Conservation (phyloP, 2,329 filamentous ascomycete species). For the Cordyceps militaris region DNA sequence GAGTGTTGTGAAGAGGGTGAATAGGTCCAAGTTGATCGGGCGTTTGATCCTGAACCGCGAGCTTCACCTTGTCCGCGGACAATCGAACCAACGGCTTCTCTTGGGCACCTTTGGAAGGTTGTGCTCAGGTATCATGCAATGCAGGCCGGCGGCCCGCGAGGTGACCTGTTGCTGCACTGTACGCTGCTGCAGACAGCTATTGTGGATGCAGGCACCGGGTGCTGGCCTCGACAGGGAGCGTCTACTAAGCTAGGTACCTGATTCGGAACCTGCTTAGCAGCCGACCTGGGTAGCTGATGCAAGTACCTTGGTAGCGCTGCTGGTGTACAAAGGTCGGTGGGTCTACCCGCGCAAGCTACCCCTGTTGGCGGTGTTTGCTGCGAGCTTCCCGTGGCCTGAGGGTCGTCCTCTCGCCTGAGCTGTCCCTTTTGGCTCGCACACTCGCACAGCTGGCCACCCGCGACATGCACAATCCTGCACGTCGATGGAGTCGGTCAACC, state of each 20-base stretch:
- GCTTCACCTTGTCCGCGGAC: background rate
- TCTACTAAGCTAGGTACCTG: background rate
- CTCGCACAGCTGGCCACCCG: background rate
- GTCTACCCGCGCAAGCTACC: constrained; percentile 4
- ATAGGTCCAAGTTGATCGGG: background rate
- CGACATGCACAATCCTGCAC: constrained; percentile 6
- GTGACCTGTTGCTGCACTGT: background rate
- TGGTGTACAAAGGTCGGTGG: background rate
- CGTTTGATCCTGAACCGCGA: background rate
- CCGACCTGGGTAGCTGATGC: background rate
- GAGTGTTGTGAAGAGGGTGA: background rate
- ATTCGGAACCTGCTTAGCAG: background rate
- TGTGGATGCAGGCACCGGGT: background rate
- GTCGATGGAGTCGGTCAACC: background rate
- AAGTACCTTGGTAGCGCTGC: background rate
- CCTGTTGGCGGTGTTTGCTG: background rate
- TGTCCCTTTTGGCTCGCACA: background rate
- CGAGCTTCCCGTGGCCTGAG: background rate
- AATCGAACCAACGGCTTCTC: background rate
- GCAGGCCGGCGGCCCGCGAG: background rate
- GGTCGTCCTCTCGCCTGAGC: too few species aligned
- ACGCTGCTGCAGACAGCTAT: background rate
- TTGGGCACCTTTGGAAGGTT: background rate
- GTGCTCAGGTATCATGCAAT: background rate
- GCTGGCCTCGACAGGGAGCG: background rate